phyloP scores from a whole-genome alignment of 495 filamentous ascomycete species.

The Daldinia bambusicola region DNA sequence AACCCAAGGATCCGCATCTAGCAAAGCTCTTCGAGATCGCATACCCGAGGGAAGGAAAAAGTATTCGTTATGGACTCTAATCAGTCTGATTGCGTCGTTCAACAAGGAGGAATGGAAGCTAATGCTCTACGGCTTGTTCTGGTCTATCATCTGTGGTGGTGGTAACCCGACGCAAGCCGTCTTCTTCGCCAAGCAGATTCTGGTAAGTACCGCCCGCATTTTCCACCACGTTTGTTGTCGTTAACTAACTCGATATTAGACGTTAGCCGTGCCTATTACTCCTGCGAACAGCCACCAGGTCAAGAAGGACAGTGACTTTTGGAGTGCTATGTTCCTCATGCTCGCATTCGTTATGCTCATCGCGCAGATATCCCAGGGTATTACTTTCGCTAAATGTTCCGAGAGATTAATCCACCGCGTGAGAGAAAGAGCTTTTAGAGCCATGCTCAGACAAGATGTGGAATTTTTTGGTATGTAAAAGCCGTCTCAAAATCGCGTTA shows the following conservation, averaged over 20 bases:
- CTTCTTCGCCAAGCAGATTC: slow-evolving; percentile 90
- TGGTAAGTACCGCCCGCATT: slow-evolving; percentile 44
- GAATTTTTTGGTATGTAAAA: slow-evolving; percentile 74
- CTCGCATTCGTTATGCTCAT: slow-evolving; percentile 83
- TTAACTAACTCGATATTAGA: slow-evolving; percentile 42
- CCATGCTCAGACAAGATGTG: slow-evolving; percentile 93
- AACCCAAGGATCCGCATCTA: slow-evolving; percentile 76
- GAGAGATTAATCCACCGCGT: slow-evolving; percentile 84
- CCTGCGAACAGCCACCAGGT: slow-evolving; percentile 54
- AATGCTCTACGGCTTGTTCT: slow-evolving; percentile 82
- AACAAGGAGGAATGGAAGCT: slow-evolving; percentile 77
- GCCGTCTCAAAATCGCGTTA: no score
- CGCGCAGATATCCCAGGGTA: slow-evolving; percentile 72
- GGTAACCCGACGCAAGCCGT: slow-evolving; percentile 89
- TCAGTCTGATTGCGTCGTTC: slow-evolving; percentile 85
- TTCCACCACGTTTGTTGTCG: neutral
- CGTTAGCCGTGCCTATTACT: slow-evolving; percentile 52
- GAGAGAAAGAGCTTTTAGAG: slow-evolving; percentile 80
- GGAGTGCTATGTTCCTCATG: slow-evolving; percentile 94
- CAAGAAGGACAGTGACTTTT: slow-evolving; percentile 80
- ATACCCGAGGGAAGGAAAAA: slow-evolving; percentile 59
- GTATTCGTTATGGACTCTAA: slow-evolving; percentile 81
- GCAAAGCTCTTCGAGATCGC: slow-evolving; percentile 68
- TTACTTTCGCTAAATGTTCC: slow-evolving; percentile 84
- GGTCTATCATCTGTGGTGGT: slow-evolving; percentile 81